Percentiles rank a stretch among this genome's conserved stretches.
Evolutionary conservation across 768 basidiomycete genomes (phyloP).

Genomic region (Phaffia australis): DNA sequence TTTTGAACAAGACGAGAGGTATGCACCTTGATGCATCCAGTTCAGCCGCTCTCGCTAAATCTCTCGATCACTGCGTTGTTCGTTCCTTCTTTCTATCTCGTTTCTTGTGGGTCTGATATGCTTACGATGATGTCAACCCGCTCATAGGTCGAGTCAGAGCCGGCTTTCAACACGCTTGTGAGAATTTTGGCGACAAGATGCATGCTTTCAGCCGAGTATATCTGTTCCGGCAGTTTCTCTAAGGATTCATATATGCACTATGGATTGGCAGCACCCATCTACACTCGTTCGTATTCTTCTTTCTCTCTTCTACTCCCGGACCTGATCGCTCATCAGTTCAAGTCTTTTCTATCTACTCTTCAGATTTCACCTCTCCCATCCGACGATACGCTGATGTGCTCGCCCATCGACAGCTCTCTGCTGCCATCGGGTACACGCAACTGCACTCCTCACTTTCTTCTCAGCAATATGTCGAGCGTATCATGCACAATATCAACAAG

Average conservation of each 20-base stretch:
- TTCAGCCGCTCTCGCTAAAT: conserved; percentile 77
- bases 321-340: background rate
- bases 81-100: conserved; percentile 32
- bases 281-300: conserved; percentile 49
- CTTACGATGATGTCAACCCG: conserved; percentile 9
- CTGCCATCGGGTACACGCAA: conserved; percentile 71
- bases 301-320: background rate
- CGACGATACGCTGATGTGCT: conserved; percentile 92
- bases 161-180: conserved; percentile 92
- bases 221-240: conserved; percentile 86
- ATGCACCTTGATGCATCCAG: conserved; percentile 77
- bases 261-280: conserved; percentile 91
- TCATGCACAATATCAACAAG: conserved; percentile 74
- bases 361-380: conserved; percentile 58
- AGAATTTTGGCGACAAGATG: conserved; percentile 98
- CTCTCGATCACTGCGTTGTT: conserved; percentile 77
- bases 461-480: conserved; percentile 73
- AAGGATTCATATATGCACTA: conserved; percentile 92
- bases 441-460: conserved; percentile 82
- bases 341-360: background rate
- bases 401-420: conserved; percentile 82
- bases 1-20: conserved; percentile 72
- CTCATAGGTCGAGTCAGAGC: conserved; percentile 42
- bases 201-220: conserved; percentile 97
- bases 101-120: background rate